Conservation (phyloP, 768 basidiomycete genomes). For the Russula virescens region DNA sequence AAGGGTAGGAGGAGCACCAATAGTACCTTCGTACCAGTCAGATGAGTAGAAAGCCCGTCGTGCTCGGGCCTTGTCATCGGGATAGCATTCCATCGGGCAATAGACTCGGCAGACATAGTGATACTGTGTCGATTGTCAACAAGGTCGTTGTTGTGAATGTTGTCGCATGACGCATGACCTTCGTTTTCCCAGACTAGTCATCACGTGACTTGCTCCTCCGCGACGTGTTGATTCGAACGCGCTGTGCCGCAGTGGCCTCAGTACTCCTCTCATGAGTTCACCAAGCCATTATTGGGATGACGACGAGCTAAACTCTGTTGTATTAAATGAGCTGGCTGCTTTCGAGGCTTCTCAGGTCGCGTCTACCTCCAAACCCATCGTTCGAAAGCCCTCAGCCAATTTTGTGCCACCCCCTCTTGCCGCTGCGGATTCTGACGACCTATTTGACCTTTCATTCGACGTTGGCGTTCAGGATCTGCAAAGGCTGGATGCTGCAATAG, state of each 20-base stretch:
- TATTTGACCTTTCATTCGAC: constrained; percentile 40
- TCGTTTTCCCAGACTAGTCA: too few species aligned
- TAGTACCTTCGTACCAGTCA: constrained; percentile 20
- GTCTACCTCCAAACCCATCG: constrained; percentile 23
- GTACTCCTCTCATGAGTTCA: constrained; percentile 52
- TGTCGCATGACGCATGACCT: too few species aligned
- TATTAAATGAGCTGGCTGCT: constrained; percentile 56
- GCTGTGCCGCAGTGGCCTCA: background rate
- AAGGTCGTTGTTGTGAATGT: background rate
- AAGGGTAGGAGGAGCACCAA: constrained; percentile 47
- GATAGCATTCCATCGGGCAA: constrained; percentile 72
- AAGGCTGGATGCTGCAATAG: constrained; percentile 48
- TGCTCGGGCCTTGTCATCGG: constrained; percentile 39
- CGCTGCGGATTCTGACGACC: constrained; percentile 39
- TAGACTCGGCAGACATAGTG: constrained; percentile 56
- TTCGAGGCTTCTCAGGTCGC: constrained; percentile 56
- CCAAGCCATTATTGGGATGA: constrained; percentile 65
- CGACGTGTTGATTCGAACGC: background rate
- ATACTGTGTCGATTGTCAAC: background rate
- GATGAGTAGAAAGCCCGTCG: constrained; percentile 1
- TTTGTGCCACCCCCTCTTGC: constrained; percentile 12
- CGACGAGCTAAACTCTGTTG: constrained; percentile 48
- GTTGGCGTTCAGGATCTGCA: constrained; percentile 51
- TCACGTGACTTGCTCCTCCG: constrained; percentile 9
- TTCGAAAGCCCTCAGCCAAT: constrained; percentile 24